These are phyloP conservation scores for Cladosporium colombiae DNA, from an alignment of 2,329 filamentous ascomycete species.

Conservation along the genomic window DNA sequence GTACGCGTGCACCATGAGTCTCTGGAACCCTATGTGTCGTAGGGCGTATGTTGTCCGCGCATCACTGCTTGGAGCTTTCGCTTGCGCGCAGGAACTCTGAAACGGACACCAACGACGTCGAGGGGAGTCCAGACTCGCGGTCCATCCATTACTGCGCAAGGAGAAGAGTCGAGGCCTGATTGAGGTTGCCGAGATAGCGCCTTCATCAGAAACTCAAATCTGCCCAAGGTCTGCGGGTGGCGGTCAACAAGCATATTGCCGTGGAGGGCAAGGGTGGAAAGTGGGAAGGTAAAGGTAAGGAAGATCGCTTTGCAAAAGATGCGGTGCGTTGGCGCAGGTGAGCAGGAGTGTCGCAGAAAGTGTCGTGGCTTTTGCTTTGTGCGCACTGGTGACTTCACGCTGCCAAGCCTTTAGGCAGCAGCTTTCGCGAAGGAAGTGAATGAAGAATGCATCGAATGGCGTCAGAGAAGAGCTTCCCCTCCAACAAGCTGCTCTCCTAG, in stretches of 20 bases:
- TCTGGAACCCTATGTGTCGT: not conserved
- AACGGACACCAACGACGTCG: not conserved
- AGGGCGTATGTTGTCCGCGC: not conserved
- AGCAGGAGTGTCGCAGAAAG: not conserved
- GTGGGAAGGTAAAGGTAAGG: not conserved
- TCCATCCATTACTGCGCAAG: not conserved
- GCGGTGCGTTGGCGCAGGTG: not conserved
- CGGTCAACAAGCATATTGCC: not conserved
- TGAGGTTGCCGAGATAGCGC: not conserved
- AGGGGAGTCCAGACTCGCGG: not conserved
- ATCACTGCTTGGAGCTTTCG: not conserved
- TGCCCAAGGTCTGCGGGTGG: not conserved
- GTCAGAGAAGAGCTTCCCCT: not conserved
- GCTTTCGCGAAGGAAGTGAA: not conserved
- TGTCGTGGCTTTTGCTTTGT: not conserved
- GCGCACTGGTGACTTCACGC: not conserved
- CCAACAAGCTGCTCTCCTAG: not conserved
- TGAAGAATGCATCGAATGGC: not conserved
- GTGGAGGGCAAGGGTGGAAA: not conserved
- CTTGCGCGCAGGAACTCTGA: not conserved
- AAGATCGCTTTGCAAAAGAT: not conserved
- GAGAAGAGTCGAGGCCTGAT: not conserved
- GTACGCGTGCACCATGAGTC: not conserved
- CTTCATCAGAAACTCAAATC: not conserved
- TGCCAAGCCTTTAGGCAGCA: not conserved